phyloP scores from a whole-genome alignment of 139 green algal species.

The Chlamydomonas sphaeroides region DNA sequence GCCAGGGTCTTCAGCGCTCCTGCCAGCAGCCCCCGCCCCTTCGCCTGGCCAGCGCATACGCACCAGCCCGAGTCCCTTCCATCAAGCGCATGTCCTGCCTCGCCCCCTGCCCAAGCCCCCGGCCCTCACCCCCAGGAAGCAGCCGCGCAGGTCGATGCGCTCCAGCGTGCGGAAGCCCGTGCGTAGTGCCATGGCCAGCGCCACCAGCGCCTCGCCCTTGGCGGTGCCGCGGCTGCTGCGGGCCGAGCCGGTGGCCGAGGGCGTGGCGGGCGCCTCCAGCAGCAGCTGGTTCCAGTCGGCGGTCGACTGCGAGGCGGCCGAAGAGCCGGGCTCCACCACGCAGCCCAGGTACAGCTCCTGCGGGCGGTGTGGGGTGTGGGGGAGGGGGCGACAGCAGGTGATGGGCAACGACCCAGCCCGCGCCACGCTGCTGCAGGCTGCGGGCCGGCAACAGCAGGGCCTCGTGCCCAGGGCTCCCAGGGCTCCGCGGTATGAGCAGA shows the following conservation, averaged over 20 bases:
- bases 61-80: too few relatives aligned
- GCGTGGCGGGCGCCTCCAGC: not conserved
- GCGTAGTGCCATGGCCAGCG: conserved; percentile 11
- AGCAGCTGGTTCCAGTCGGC: conserved; percentile 39
- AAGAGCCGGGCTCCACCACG: conserved; percentile 5
- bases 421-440: too few relatives aligned
- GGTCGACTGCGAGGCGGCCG: not conserved
- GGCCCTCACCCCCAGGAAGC: conserved; percentile 22
- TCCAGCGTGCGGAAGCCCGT: conserved; percentile 39
- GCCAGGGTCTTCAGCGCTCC: too few relatives aligned
- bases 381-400: not conserved
- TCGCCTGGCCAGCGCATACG: too few relatives aligned
- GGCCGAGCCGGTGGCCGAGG: not conserved
- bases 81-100: too few relatives aligned
- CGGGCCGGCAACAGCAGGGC: too few relatives aligned
- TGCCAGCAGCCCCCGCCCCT: too few relatives aligned
- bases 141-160: conserved; percentile 37
- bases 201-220: conserved; percentile 19
- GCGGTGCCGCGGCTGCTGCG: not conserved
- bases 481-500: too few relatives aligned
- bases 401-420: too few relatives aligned
- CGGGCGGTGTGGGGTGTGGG: too few relatives aligned
- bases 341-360: conserved; percentile 36
- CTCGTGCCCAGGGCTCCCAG: too few relatives aligned
- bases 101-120: not conserved